Evolutionary conservation across 495 filamentous ascomycete species (phyloP).

Genomic region (Letharia lupina): DNA sequence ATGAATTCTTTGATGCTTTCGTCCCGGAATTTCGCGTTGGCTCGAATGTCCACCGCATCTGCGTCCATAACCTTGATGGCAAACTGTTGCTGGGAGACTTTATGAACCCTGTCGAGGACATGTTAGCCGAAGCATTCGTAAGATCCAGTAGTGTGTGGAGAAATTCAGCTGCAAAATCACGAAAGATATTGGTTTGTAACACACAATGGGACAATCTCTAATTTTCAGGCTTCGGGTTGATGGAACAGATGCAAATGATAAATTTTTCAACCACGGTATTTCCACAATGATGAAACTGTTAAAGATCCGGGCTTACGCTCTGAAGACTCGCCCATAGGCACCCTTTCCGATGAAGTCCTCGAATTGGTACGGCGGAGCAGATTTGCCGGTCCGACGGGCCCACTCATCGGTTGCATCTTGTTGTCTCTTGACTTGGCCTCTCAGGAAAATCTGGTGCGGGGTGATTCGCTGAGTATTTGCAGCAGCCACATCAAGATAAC

Average conservation of each 20-base stretch:
- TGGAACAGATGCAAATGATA: neutral
- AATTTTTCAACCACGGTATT: neutral
- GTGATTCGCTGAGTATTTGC: neutral
- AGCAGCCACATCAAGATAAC: neutral
- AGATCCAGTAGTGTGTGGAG: neutral
- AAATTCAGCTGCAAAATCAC: neutral
- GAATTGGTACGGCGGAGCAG: conserved; percentile 61
- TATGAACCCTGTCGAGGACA: conserved; percentile 14
- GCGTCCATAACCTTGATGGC: conserved; percentile 95
- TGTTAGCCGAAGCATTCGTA: conserved; percentile 18
- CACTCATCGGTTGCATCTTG: conserved; percentile 41
- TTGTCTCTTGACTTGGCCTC: conserved; percentile 38
- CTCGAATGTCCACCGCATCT: conserved; percentile 70
- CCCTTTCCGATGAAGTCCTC: conserved; percentile 91
- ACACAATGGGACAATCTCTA: neutral
- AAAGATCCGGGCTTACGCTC: conserved; percentile 45
- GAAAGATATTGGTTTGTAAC: neutral
- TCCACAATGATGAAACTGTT: neutral
- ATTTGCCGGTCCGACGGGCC: conserved; percentile 40
- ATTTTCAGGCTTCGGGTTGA: neutral
- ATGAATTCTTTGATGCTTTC: conserved; percentile 78
- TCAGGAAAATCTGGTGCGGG: neutral
- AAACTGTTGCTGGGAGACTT: conserved; percentile 48
- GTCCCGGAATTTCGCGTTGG: conserved; percentile 59
- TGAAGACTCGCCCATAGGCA: conserved; percentile 91